Conservation (phyloP, 2,329 filamentous ascomycete genomes). For the Elsinoe perseae region DNA sequence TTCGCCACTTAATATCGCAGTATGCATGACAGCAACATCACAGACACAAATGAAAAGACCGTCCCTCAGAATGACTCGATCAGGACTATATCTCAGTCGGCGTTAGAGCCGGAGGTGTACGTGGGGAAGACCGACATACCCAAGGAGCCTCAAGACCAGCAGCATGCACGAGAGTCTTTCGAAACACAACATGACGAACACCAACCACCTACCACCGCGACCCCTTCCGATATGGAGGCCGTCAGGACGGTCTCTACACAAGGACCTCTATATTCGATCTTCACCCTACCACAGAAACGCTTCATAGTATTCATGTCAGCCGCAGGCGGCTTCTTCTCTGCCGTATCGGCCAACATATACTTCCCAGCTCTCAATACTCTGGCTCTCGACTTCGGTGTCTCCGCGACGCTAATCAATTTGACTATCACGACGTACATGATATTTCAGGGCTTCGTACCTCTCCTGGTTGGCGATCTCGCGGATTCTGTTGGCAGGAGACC, state of each 20-base stretch:
- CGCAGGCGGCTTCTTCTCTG: conserved; percentile 47
- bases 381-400: conserved; percentile 18
- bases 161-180: conserved; percentile 6
- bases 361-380: conserved; percentile 20
- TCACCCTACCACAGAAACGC: conserved; percentile 36
- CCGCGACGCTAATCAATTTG: conserved; percentile 18
- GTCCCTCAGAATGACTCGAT: background rate
- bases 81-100: conserved; percentile 4
- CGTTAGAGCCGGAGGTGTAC: background rate
- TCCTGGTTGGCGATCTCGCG: conserved; percentile 45
- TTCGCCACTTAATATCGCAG: background rate
- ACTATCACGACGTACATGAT: conserved; percentile 21
- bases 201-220: background rate
- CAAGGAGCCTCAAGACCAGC: background rate
- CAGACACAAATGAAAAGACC: background rate
- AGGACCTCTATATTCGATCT: conserved; percentile 30
- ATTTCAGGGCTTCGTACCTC: conserved; percentile 46
- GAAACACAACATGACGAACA: conserved; percentile 2
- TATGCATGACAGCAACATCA: background rate
- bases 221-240: conserved; percentile 8
- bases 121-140: background rate
- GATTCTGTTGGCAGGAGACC: conserved; percentile 46
- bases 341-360: conserved; percentile 47
- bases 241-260: conserved; percentile 12
- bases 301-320: conserved; percentile 44